These are phyloP conservation scores for Periconia digitata DNA, from an alignment of 2,329 filamentous ascomycete genomes.

Conservation along the genomic window DNA sequence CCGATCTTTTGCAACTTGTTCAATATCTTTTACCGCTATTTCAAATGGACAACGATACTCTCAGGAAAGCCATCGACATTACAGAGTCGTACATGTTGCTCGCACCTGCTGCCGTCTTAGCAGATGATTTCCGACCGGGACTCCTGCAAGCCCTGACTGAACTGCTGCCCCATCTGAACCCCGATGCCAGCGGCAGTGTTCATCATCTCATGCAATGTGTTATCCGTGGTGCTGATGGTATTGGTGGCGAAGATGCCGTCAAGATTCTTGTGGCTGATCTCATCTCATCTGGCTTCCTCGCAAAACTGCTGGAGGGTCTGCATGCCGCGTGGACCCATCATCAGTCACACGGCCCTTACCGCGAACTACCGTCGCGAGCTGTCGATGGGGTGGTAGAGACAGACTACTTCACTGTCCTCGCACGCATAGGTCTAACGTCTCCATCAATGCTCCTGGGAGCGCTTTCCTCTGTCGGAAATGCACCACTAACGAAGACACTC, in stretches of 20 bases:
- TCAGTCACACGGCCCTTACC: conserved; percentile 76
- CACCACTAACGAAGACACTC: conserved; percentile 34
- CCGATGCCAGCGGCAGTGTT: conserved; percentile 51
- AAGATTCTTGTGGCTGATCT: conserved; percentile 55
- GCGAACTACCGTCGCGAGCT: conserved; percentile 63
- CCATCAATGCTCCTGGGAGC: conserved; percentile 66
- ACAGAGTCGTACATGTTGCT: conserved; percentile 53
- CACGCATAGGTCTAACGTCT: conserved; percentile 73
- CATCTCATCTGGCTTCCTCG: conserved; percentile 60
- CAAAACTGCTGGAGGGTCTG: conserved; percentile 52
- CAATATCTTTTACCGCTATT: conserved; percentile 51
- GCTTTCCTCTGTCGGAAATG: conserved; percentile 41
- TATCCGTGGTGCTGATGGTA: conserved; percentile 54
- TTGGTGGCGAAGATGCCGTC: conserved; percentile 55
- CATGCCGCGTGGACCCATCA: conserved; percentile 56
- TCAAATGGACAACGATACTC: conserved; percentile 51
- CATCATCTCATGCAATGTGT: conserved; percentile 50
- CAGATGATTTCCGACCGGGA: conserved; percentile 42
- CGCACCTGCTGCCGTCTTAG: conserved; percentile 49
- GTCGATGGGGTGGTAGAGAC: conserved; percentile 77
- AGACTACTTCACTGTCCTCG: conserved; percentile 82
- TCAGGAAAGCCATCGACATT: conserved; percentile 53
- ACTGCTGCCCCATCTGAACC: conserved; percentile 50
- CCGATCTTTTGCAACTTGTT: conserved; percentile 46
- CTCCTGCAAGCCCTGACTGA: conserved; percentile 45